Evolutionary conservation across 2,329 filamentous ascomycete species (phyloP), one percentile per base, ranked within the genome.

Genomic region (Penicillium sp.): DNA sequence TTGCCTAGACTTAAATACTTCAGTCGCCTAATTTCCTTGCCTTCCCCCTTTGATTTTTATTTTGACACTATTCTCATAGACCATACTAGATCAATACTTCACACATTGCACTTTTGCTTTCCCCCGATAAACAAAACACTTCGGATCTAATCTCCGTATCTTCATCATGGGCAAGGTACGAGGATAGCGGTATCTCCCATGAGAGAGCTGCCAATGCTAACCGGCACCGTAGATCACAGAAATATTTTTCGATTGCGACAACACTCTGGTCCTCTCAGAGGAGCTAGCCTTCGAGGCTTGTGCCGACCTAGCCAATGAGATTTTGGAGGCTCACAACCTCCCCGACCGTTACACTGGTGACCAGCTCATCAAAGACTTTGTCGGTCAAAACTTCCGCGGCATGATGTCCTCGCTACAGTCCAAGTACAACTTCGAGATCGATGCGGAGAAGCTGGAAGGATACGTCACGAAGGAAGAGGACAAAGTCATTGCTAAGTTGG

Each of bases 311-410:
- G 88, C 91, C 80, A 96, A 96, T 78, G 81, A 91, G 75, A 90
- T 96, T 73, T 85, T 93, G 72, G 80, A 82, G 66, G 82, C 83
- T 69, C 82, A 88, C 69, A 78, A 81, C 66, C 80, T 90, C 67
- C 69, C 80, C 26, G 80, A 84, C 65, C 84, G 83, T 71, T 96
- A 95, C 80, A 91, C 89, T 4, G 88, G 88, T 69, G 84, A 87
- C 45, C 82, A 85, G 57, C 86, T 96, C 61, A 89, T 96, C 77
- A 79, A 82, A 65, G 89, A 96, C 77, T 96, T 95, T 69, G 90
- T 96, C 66, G 91, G 92, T 67, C 88, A 94, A 74, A 96, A 95
- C 83, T 96, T 96, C 83, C 90, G 91, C 65, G 90, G 90, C 76
- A 96, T 96, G 90, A 87, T 96, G 77, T 75, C 80, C 56, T 85